Conservation (phyloP, 306 rosid species). For the Rosa rugosa region DNA sequence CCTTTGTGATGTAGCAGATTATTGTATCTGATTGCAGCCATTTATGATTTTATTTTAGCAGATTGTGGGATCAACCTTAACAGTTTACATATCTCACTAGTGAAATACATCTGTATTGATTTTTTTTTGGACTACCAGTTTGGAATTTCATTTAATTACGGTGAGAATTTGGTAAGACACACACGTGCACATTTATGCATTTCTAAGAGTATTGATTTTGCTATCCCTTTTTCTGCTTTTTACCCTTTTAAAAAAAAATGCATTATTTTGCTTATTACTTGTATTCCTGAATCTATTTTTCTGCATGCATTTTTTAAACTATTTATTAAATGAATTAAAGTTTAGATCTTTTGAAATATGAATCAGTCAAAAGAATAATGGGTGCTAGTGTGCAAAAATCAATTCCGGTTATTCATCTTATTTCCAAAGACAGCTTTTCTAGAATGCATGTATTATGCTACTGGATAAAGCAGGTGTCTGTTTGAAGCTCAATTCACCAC, state of each 20-base stretch:
- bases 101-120: slow-evolving; percentile 7
- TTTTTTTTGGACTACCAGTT: slow-evolving; percentile 8
- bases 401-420: neutral
- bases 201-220: neutral
- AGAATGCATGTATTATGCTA: neutral
- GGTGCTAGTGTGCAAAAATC: neutral
- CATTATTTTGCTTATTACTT: neutral
- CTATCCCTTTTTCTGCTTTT: too few relatives aligned
- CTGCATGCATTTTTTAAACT: neutral
- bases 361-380: neutral
- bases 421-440: neutral
- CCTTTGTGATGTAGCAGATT: slow-evolving; percentile 39
- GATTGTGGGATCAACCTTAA: slow-evolving; percentile 19
- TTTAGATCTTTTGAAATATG: neutral
- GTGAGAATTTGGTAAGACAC: slow-evolving; percentile 5
- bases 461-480: slow-evolving; percentile 8
- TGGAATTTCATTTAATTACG: neutral
- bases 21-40: slow-evolving; percentile 55
- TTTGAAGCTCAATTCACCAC: slow-evolving; percentile 22
- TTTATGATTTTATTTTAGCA: slow-evolving; percentile 27
- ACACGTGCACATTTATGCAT: neutral
- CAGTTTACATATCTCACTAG: neutral
- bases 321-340: neutral
- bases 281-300: neutral
- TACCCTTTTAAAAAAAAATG: neutral